Base-by-base conservation (phyloP, 331 rosid species). In the Quercus lobata region DNA sequence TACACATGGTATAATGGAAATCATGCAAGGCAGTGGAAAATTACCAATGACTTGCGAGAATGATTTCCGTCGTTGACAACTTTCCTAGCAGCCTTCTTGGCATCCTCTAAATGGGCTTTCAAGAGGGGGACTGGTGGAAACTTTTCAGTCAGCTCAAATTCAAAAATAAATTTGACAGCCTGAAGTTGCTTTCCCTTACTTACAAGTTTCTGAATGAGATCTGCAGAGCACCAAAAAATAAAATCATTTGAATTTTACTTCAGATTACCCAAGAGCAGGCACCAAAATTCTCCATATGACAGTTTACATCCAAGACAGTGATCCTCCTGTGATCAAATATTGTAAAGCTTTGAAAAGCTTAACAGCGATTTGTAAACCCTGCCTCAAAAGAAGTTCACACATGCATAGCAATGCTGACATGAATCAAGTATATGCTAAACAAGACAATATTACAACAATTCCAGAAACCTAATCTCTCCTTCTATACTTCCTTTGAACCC, bases 101-200 rank as follows among this genome's bases (percentile, higher is more conserved):
- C 79, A 78, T 90, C 96, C 80, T 85, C 82, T 69, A 92, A 80
- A 49, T 72, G 84, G 77, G 89, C 86, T 84, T 89, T 85, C 87
- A 95, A 83, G 71, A 95, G 76, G 82, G 97, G 91, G 71, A 95
- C 91, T 3, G 96, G 94, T 71, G 92, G 92, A 69, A 85, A 87
- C 84, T 83, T 84, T 29, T 88, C 87, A 17, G 87, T 83, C 85
- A 92, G 89, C 81, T 87, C 81, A 86, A 90, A 92, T 81, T 91
- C 92, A 76, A 84, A 88, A 81, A 90, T 68, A 75, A 84, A 87
- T 80, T 87, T 90, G 80, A 91, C 90, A 53, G 97, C 97, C 75
- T 88, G 76, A 78, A 90, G 76, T 74, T 90, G 91, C 76, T 90
- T 92, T 24, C 91, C 84, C 81, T 69, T 86, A 27, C 81, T 83